These are phyloP conservation scores for Raddia guianensis DNA, from an alignment of 176 grass and related monocot species.

Conservation along the genomic window DNA sequence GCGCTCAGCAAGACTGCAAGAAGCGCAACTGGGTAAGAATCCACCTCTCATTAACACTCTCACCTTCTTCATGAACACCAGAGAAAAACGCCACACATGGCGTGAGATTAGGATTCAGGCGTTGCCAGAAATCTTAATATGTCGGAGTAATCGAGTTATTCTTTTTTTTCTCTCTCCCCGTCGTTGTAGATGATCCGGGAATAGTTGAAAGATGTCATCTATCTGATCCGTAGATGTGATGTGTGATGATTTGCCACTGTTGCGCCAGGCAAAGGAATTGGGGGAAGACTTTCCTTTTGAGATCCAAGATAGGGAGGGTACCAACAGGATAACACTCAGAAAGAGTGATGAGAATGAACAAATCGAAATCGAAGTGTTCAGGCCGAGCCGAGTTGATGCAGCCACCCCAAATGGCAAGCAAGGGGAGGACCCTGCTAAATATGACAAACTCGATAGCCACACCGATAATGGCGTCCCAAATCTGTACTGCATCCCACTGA, in stretches of 20 bases:
- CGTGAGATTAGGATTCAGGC: neutral
- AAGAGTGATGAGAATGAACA: constrained; percentile 14
- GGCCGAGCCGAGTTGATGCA: constrained; percentile 12
- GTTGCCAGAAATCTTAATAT: neutral
- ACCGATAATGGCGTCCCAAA: neutral
- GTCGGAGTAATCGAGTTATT: neutral
- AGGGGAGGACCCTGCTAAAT: neutral
- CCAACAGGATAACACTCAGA: constrained; percentile 34
- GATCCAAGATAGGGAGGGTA: constrained; percentile 50
- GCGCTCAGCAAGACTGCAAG: constrained; percentile 51
- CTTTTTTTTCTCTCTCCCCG: neutral
- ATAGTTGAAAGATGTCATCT: neutral
- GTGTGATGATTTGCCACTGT: neutral
- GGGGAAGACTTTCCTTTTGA: constrained; percentile 46
- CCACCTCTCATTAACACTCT: neutral
- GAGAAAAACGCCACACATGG: neutral
- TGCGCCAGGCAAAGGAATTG: constrained; percentile 36
- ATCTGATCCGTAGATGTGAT: constrained; percentile 14
- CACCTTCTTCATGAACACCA: too few relatives aligned
- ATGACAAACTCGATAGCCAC: neutral
- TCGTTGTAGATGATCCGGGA: neutral
- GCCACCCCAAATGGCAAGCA: neutral
- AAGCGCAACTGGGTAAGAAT: constrained; percentile 32
- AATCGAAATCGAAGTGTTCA: constrained; percentile 45
- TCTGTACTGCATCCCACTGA: constrained; percentile 40